Evolutionary conservation across 2,329 filamentous ascomycete genomes (phyloP).

Genomic region (Sporothrix humicola): DNA sequence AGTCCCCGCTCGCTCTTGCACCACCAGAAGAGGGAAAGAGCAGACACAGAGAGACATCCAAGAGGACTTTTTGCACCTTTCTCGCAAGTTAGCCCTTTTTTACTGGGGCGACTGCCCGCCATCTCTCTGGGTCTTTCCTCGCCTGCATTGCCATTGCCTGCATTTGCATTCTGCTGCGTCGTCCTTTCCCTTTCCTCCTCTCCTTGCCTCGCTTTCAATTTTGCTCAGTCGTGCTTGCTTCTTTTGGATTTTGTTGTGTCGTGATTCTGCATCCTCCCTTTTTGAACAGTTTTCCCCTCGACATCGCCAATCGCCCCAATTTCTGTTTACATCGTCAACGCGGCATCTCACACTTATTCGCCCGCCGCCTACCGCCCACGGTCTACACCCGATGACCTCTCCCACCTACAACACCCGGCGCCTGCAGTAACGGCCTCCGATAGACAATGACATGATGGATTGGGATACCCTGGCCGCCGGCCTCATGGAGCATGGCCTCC

Average conservation of each 20-base stretch:
- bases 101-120: conserved; percentile 16
- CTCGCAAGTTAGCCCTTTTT: conserved; percentile 11
- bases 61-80: conserved; percentile 9
- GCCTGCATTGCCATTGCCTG: background rate
- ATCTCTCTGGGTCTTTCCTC: background rate
- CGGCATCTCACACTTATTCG: too few species aligned
- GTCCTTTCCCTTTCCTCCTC: background rate
- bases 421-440: conserved; percentile 19
- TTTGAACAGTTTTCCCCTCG: background rate
- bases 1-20: conserved; percentile 1
- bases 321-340: background rate
- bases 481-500: conserved; percentile 28
- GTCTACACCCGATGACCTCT: conserved; percentile 21
- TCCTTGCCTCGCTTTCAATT: background rate
- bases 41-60: background rate
- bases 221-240: conserved; percentile 2
- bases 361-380: background rate
- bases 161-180: background rate
- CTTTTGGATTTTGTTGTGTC: background rate
- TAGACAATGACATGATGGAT: conserved; percentile 36
- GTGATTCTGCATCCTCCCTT: background rate
- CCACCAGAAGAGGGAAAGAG: background rate
- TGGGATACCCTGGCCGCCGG: conserved; percentile 31
- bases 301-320: background rate
- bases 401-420: background rate